These are phyloP conservation scores for Hygrophoropsis aurantiaca DNA, from an alignment of 768 basidiomycete genomes.

Conservation along the genomic window DNA sequence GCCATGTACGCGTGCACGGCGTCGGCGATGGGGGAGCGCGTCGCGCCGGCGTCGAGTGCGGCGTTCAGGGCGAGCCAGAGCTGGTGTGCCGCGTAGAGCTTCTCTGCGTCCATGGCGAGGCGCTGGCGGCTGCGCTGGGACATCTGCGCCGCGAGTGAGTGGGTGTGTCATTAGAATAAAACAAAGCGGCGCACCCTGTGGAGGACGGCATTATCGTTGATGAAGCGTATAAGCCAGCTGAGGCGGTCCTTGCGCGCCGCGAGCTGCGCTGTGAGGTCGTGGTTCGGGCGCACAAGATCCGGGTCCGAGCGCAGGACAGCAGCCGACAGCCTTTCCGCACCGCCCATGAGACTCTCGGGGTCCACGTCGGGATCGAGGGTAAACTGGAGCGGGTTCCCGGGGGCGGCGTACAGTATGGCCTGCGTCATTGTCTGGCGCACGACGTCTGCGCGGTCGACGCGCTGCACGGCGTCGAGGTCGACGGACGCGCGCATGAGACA, in stretches of 20 bases:
- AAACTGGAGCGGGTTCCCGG: conserved; percentile 75
- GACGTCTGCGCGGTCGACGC: conserved; percentile 63
- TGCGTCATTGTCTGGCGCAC: conserved; percentile 82
- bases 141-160: no score
- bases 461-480: conserved; percentile 61
- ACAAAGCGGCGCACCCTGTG: conserved; percentile 68
- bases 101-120: conserved; percentile 82
- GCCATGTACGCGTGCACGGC: conserved; percentile 70
- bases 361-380: conserved; percentile 81
- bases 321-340: conserved; percentile 72
- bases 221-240: conserved; percentile 84
- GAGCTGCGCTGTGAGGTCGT: conserved; percentile 80
- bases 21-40: conserved; percentile 66
- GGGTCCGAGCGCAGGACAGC: conserved; percentile 47
- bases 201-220: conserved; percentile 82
- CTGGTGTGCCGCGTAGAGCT: conserved; percentile 75
- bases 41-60: conserved; percentile 47
- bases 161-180: no score
- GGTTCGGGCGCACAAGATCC: conserved; percentile 68
- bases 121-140: conserved; percentile 76
- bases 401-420: conserved; percentile 65
- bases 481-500: conserved; percentile 67
- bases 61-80: conserved; percentile 78
- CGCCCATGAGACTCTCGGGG: conserved; percentile 75
- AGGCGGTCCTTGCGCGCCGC: conserved; percentile 71